These are phyloP conservation scores for Agrocybe pediades DNA, from an alignment of 768 basidiomycete genomes.

Conservation along the genomic window DNA sequence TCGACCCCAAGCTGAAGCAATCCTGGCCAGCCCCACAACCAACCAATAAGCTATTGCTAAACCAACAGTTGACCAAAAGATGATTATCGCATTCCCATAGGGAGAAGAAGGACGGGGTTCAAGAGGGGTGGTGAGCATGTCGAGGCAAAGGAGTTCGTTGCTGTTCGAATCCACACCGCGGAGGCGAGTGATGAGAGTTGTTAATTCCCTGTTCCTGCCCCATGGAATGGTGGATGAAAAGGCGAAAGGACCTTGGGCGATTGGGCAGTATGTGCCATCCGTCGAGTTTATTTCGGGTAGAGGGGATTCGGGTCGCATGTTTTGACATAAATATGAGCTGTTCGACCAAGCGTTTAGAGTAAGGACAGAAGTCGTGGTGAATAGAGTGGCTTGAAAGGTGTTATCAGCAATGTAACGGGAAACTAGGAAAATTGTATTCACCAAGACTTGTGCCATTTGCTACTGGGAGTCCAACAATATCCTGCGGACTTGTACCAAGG, in stretches of 20 bases:
- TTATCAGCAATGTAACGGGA: constrained; percentile 15
- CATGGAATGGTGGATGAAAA: constrained; percentile 77
- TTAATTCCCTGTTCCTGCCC: constrained; percentile 66
- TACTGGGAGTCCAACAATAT: constrained; percentile 61
- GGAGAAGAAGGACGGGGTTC: constrained; percentile 55
- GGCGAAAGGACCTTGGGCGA: constrained; percentile 77
- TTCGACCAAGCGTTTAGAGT: constrained; percentile 75
- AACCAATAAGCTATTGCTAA: constrained; percentile 83
- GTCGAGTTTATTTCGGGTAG: constrained; percentile 48
- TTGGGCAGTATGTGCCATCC: constrained; percentile 67
- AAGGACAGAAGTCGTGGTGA: constrained; percentile 78
- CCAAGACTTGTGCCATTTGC: constrained; percentile 70
- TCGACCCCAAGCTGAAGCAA: constrained; percentile 84
- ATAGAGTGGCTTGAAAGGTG: constrained; percentile 73
- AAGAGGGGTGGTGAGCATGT: constrained; percentile 77
- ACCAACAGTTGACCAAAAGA: constrained; percentile 75
- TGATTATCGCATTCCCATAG: constrained; percentile 66
- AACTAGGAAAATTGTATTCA: constrained; percentile 35
- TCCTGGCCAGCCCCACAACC: constrained; percentile 76
- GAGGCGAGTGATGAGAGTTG: constrained; percentile 81
- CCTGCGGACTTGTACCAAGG: constrained; percentile 60
- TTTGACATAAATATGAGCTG: constrained; percentile 73
- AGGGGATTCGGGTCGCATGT: constrained; percentile 78
- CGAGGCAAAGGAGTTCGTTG: constrained; percentile 81
- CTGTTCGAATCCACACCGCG: constrained; percentile 88